Evolutionary conservation across 106 monocot species (phyloP), one percentile per base, ranked within the genome.

Genomic region (Dioscorea zingiberensis): DNA sequence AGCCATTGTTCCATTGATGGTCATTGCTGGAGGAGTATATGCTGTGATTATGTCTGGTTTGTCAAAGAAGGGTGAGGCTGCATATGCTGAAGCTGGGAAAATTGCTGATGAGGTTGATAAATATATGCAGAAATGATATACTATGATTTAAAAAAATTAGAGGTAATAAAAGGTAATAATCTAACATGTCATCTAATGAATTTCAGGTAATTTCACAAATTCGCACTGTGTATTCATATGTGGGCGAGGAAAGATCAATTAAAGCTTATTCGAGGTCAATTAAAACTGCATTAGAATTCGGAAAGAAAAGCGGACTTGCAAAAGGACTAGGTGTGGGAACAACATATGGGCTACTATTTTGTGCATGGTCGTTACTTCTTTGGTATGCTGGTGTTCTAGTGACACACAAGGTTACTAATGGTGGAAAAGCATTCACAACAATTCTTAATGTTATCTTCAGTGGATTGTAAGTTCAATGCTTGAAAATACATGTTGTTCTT

Each of bases 371-470:
- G 2, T 59, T 84, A 15, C 70, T 79, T 13, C 66, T 84, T 57
- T 84, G 84, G 84, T 76, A 79, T 44, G 79, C 79, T 32, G 79
- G 84, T 9, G 57, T 84, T 18, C 62, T 84, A 29, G 75, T 84
- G 25, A 27, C 38, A 47, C 65, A 69, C 65, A 63, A 72, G 10
- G 57, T 62, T 27, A 79, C 79, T 3, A 69, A 75, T 72, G 84
- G 84, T 55, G 84, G 76, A 3, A 76, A 84, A 49, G 84, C 79
- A 28, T 79, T 84, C 59, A 79, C 84, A 7, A 75, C 84, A 16
- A 79, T 84, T 26, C 63, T 84, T 21, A 71, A 75, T 68, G 79
- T 69, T 21, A 76, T 84, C 56, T 66, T 84, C 47, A 69, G 84
- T 69, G 84, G 84, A 18, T 67, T 84, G 84, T 84, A 69, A 79